A percentile compares a stretch with the other conserved stretches of the same genome.
These are phyloP conservation scores for Coprinellus micaceus DNA, from an alignment of 768 basidiomycete genomes.

Conservation along the genomic window DNA sequence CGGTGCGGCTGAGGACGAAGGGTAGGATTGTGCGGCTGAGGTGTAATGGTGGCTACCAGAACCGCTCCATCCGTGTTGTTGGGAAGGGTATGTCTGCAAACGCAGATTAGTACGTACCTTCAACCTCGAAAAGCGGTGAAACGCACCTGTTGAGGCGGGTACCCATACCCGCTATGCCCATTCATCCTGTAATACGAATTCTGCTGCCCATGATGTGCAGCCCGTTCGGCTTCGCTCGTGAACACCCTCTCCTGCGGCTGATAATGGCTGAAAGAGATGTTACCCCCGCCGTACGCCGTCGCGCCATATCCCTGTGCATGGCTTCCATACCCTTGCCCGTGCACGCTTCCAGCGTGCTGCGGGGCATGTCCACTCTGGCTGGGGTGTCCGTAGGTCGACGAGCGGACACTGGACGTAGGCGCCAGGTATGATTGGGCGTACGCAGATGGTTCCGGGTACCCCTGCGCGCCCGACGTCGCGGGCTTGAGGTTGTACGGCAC, in stretches of 20 bases:
- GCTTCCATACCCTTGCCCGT: neutral
- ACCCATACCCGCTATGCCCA: neutral
- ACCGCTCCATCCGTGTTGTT: too few species aligned
- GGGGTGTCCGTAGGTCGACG: neutral
- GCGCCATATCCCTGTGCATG: too few species aligned
- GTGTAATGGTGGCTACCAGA: too few species aligned
- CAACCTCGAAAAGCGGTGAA: too few species aligned
- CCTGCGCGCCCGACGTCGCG: neutral
- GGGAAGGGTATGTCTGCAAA: too few species aligned
- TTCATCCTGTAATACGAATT: slow-evolving; percentile 6
- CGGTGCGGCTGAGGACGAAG: neutral
- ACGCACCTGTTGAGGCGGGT: too few species aligned
- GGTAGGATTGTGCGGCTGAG: neutral
- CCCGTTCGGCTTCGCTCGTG: slow-evolving; percentile 6
- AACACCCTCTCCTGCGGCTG: slow-evolving; percentile 43
- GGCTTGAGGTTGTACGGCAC: neutral
- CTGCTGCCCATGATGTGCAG: neutral
- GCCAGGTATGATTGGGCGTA: neutral
- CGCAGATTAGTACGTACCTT: too few species aligned
- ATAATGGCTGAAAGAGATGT: slow-evolving; percentile 46
- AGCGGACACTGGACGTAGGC: slow-evolving; percentile 8
- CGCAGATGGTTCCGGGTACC: neutral
- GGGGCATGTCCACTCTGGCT: too few species aligned
- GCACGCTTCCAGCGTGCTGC: neutral
- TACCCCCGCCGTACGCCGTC: slow-evolving; percentile 11